Conservation (phyloP, 352 stramenopile species). For the Phytophthora pinifolia region DNA sequence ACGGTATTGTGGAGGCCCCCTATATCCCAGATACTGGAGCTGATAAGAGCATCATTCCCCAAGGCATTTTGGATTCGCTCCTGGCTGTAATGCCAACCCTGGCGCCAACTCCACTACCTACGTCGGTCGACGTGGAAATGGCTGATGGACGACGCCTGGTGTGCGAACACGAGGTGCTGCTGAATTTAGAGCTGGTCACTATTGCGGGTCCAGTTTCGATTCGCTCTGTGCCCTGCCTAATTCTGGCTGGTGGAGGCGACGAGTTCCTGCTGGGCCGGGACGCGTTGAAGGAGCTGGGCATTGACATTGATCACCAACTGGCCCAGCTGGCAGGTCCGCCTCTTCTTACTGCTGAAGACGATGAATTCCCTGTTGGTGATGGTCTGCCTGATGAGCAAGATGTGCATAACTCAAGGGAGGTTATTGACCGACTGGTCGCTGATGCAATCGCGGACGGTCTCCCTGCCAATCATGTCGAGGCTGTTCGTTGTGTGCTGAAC, state of each 20-base stretch:
- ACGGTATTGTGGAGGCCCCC: conserved; percentile 5
- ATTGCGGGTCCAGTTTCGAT: conserved; percentile 1
- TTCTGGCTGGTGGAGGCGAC: neutral
- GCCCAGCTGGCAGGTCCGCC: neutral
- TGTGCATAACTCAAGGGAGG: neutral
- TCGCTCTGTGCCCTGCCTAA: neutral
- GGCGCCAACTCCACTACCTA: neutral
- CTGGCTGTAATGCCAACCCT: conserved; percentile 3
- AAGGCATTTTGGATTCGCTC: neutral
- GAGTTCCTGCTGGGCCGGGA: conserved; percentile 9
- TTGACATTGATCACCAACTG: conserved; percentile 5
- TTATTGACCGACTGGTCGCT: neutral
- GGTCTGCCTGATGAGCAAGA: neutral
- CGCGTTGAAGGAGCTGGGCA: conserved; percentile 1
- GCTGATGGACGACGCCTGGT: neutral
- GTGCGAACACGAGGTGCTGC: conserved; percentile 1
- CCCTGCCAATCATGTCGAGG: neutral
- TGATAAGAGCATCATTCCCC: conserved; percentile 8
- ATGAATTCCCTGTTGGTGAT: conserved; percentile 7
- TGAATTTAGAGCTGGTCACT: conserved; percentile 14
- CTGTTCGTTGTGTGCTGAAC: too few species aligned
- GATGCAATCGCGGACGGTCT: neutral
- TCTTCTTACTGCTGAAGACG: neutral
- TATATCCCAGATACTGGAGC: neutral
- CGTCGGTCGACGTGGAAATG: conserved; percentile 7